Evolutionary conservation across 2,329 filamentous ascomycete species (phyloP), one percentile per base, ranked within the genome.

Genomic region (Hymenoscyphus fructigenus): DNA sequence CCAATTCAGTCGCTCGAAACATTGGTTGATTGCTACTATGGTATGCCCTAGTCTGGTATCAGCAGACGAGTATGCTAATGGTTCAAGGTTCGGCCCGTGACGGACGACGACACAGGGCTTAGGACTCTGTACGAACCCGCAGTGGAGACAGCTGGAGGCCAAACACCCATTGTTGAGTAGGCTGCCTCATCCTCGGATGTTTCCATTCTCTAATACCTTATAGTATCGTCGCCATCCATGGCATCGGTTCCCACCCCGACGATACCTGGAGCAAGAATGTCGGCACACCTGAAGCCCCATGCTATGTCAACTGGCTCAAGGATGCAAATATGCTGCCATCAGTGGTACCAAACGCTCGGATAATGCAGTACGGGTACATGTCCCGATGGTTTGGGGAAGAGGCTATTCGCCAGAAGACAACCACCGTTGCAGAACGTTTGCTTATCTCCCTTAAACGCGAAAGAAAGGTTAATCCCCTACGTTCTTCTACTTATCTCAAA

Each of bases 301-400:
- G 0, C 41, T 47, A 47, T 47, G 62, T 71, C 64, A 73, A 75
- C 69, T 75, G 70, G 73, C 70, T 75, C 34, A 44, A 62, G 2
- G 66, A 70, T 38, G 65, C 71, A 59, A 55, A 61, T 56, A 74
- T 72, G 69, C 63, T 75, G 23, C 71, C 68, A 57, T 66, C 68
- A 1, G 59, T 69, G 47, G 70, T 66, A 15, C 67, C 70, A 2
- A 59, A 72, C 61, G 72, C 72, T 28, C 71, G 72, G 44, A 73
- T 75, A 36, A 73, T 74, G 69, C 68, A 70, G 58, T 75, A 71
- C 63, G 68, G 72, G 64, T 75, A 75, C 56, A 53, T 7, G 56
- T 60, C 7, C 72, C 75, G 36, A 60, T 75, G 1, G 57, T 67
- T 47, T 73, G 69, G n/a, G n/a, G 56, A 58, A 38, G 32, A 36